Conservation (phyloP, 495 filamentous ascomycete species). For the Jackrogersella minutella region DNA sequence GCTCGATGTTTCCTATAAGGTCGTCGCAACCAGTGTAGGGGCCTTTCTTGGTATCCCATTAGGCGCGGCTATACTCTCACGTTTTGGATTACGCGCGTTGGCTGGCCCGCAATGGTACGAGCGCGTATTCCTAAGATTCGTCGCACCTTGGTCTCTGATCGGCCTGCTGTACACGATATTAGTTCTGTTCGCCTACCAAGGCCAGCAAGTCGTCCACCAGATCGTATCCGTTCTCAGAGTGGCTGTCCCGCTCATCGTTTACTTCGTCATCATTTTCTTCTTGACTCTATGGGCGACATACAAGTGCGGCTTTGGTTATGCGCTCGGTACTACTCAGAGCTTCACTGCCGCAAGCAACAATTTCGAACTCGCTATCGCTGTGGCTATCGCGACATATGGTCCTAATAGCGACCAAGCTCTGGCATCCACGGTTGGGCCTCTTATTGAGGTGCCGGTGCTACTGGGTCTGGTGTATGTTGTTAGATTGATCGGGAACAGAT, state of each 20-base stretch:
- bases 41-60: slow-evolving; percentile 89
- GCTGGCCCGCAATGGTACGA: slow-evolving; percentile 70
- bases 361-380: slow-evolving; percentile 93
- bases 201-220: slow-evolving; percentile 79
- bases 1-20: slow-evolving; percentile 68
- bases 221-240: slow-evolving; percentile 84
- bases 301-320: slow-evolving; percentile 76
- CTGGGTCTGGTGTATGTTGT: slow-evolving; percentile 82
- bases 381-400: slow-evolving; percentile 86
- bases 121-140: slow-evolving; percentile 70
- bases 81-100: slow-evolving; percentile 66
- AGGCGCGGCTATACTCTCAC: slow-evolving; percentile 78
- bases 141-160: slow-evolving; percentile 78
- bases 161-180: slow-evolving; percentile 87
- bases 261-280: slow-evolving; percentile 79
- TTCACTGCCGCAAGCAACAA: slow-evolving; percentile 97
- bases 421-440: slow-evolving; percentile 87
- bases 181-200: slow-evolving; percentile 85
- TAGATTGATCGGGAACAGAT: slow-evolving; percentile 62
- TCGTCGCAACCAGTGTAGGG: slow-evolving; percentile 80
- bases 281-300: slow-evolving; percentile 66
- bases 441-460: slow-evolving; percentile 91
- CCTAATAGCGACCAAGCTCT: slow-evolving; percentile 82
- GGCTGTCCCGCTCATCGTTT: slow-evolving; percentile 79
- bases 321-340: slow-evolving; percentile 77